These are phyloP conservation scores for Volvox reticuliferus DNA, from an alignment of 139 green algal genomes.

Conservation along the genomic window DNA sequence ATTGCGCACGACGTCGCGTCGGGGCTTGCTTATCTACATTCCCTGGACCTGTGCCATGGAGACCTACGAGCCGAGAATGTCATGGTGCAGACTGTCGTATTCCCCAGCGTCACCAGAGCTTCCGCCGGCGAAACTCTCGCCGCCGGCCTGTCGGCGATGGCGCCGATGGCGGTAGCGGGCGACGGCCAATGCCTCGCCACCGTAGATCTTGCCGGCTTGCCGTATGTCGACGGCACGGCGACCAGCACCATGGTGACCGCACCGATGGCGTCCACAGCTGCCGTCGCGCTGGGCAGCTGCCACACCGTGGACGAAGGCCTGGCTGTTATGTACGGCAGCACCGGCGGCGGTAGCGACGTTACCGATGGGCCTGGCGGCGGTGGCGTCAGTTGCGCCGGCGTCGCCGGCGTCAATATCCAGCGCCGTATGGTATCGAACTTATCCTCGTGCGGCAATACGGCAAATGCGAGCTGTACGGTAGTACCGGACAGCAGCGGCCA, in stretches of 20 bases:
- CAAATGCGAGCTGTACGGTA: not conserved
- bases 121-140: not conserved
- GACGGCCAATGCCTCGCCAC: not conserved
- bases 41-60: conserved; percentile 61
- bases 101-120: not conserved
- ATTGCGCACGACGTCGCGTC: conserved; percentile 27
- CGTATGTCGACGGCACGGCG: not conserved
- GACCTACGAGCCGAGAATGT: conserved; percentile 84
- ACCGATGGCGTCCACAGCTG: not conserved
- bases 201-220: not conserved
- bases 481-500: not conserved
- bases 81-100: conserved; percentile 59
- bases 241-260: not conserved
- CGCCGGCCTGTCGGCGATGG: not conserved
- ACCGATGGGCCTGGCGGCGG: not conserved
- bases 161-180: not conserved
- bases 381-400: not conserved
- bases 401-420: not conserved
- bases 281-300: not conserved
- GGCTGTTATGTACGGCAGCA: conserved; percentile 10
- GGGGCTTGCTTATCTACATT: conserved; percentile 37
- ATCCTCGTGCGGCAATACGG: not conserved
- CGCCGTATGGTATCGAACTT: not conserved
- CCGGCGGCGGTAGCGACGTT: not conserved
- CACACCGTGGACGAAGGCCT: not conserved